phyloP scores from a whole-genome alignment of 495 filamentous ascomycete species.

The Trichoderma asperelloides region DNA sequence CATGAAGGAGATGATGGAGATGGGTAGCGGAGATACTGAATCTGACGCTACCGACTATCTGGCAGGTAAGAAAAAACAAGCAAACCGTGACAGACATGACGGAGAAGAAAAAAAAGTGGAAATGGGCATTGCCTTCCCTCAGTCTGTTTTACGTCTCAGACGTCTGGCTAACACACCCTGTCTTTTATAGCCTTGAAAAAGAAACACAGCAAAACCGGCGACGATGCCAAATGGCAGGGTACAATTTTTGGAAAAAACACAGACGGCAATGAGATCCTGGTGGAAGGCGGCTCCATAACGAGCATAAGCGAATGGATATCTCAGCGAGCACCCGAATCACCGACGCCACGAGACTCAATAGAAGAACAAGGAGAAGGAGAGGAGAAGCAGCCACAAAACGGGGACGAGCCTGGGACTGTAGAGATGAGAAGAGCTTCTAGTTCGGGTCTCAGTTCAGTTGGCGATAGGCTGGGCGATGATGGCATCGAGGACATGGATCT shows the following conservation, averaged over 20 bases:
- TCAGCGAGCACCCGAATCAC: constrained; percentile 13
- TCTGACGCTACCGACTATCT: constrained; percentile 59
- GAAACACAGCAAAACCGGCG: constrained; percentile 70
- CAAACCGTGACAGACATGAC: no score
- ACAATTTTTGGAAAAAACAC: constrained; percentile 64
- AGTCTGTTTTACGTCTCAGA: not conserved
- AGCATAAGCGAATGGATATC: constrained; percentile 57
- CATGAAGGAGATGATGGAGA: constrained; percentile 58
- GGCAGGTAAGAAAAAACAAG: constrained; percentile 35
- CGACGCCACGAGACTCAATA: not conserved
- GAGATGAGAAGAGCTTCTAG: constrained; percentile 32
- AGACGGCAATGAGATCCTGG: constrained; percentile 55
- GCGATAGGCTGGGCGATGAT: constrained; percentile 29
- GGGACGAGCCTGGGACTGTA: not conserved
- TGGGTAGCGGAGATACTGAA: constrained; percentile 48
- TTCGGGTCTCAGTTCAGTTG: constrained; percentile 44
- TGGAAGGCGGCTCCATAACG: constrained; percentile 62
- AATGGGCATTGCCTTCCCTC: not conserved
- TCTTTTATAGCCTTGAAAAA: constrained; percentile 54
- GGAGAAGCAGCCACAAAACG: constrained; percentile 9
- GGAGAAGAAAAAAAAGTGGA: not conserved
- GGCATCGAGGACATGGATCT: constrained; percentile 29
- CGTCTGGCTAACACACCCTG: constrained; percentile 11
- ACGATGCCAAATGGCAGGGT: constrained; percentile 71
- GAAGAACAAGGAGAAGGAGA: constrained; percentile 19